These are phyloP conservation scores for Botrytis sinoallii DNA, from an alignment of 2,329 filamentous ascomycete species.

Conservation along the genomic window DNA sequence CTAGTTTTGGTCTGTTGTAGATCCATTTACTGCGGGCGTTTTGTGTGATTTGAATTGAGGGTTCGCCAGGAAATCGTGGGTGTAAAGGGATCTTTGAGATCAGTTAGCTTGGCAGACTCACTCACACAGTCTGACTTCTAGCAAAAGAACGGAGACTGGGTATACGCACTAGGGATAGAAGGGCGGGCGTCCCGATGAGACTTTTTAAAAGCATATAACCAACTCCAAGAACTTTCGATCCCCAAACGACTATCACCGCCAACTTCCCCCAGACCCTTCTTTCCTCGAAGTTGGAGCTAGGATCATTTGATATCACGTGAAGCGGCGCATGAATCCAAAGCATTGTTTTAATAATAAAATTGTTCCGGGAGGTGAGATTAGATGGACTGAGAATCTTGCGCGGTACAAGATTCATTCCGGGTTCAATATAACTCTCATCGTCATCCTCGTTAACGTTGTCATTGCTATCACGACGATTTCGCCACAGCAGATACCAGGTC, in stretches of 20 bases:
- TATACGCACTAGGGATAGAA: background rate
- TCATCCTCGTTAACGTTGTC: background rate
- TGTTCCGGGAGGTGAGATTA: background rate
- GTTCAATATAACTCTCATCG: background rate
- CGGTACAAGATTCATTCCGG: background rate
- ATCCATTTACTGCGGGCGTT: background rate
- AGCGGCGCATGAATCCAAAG: background rate
- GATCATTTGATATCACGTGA: background rate
- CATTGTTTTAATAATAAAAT: background rate
- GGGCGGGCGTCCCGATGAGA: background rate
- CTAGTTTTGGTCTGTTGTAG: background rate
- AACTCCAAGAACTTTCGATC: background rate
- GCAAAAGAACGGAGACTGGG: background rate
- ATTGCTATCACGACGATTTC: background rate
- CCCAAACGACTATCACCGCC: background rate
- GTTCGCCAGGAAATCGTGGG: background rate
- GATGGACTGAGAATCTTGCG: background rate
- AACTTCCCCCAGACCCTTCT: background rate
- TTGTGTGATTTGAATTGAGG: background rate
- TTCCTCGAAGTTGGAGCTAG: background rate
- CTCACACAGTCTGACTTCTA: background rate
- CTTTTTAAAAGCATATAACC: background rate
- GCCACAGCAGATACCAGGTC: background rate
- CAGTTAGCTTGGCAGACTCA: background rate
- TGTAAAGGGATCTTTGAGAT: background rate